Evolutionary conservation across 2,329 filamentous ascomycete species (phyloP).

Genomic region (Westerdykella aurantiaca): DNA sequence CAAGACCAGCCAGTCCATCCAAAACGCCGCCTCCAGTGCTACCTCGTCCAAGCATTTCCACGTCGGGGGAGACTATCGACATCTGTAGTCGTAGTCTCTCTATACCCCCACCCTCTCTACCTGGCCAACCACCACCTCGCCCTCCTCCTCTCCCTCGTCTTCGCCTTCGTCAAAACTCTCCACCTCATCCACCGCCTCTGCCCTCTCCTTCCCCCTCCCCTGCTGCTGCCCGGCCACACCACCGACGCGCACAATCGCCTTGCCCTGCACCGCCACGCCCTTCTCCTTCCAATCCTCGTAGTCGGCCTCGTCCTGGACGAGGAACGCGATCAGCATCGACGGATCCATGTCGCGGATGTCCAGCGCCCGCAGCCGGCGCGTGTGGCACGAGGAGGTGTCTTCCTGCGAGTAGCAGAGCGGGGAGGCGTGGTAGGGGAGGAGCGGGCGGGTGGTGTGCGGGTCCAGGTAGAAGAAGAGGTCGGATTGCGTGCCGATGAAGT

Average conservation of each 20-base stretch:
- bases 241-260: slow-evolving; percentile 78
- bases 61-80: neutral
- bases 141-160: slow-evolving; percentile 29
- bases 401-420: slow-evolving; percentile 58
- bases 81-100: no score
- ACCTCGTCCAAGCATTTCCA: neutral
- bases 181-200: slow-evolving; percentile 80
- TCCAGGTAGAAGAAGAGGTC: slow-evolving; percentile 90
- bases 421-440: slow-evolving; percentile 60
- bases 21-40: neutral
- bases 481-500: slow-evolving; percentile 68
- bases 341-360: slow-evolving; percentile 93
- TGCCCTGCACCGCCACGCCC: slow-evolving; percentile 65
- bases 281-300: slow-evolving; percentile 76
- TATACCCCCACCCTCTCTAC: no score
- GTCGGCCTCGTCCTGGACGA: slow-evolving; percentile 76
- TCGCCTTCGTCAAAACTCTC: slow-evolving; percentile 75
- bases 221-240: slow-evolving; percentile 66
- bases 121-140: no score
- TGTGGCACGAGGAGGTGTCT: slow-evolving; percentile 81
- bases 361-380: slow-evolving; percentile 72
- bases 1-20: neutral
- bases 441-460: slow-evolving; percentile 77
- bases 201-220: slow-evolving; percentile 60
- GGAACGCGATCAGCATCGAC: slow-evolving; percentile 92